Evolutionary conservation across 1,139 yeast genomes (phyloP), one percentile per base, ranked within the genome.

Genomic region (Suhomyces panamericanus): DNA sequence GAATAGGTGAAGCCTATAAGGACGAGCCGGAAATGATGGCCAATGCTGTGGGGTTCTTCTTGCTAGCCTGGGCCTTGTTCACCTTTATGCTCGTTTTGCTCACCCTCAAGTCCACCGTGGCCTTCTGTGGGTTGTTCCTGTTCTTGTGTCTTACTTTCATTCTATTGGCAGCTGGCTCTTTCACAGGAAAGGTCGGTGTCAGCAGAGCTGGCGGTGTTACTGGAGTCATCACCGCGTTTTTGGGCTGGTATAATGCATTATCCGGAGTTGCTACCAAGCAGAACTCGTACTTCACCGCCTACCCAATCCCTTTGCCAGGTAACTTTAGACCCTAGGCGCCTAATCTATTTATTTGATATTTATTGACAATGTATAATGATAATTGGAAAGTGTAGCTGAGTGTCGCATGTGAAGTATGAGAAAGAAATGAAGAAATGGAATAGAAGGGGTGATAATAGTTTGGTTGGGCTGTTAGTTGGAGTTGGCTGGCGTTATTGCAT

Each of bases 171-270:
- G 77, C 77, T 44, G 88, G 82, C 16, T 73, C 72, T 42, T 78
- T 83, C 54, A 63, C 74, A n/a, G 75, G 72, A 3, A 67, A 68
- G 14, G 72, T 67, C 6, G 67, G 68, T 14, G 67, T 75, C 6
- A 67, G 70, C 37, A 78, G 77, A 57, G 89, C 88, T n/a, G 91
- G 88, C 49, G 93, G 91, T 34, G 82, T 81, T 38, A 64, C 82
- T 54, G 87, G 89, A 26, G 66, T 84, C 30, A 59, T 84, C 37
- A 75, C 86, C 14, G 78, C 86, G 6, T 66, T 80, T 34, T 59
- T 77, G 39, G 93, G 87, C 4, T 83, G 84, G 70, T 84, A 75
- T 60, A 77, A 77, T 53, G 76, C 70, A 46, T 67, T 63, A 44
- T 73, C 77, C 2, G 78, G 78, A 57, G 55, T 67, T 38, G 67